Percentiles rank a stretch among this genome's conserved stretches.
These are phyloP conservation scores for Dothistroma pini DNA, from an alignment of 2,329 filamentous ascomycete genomes.

Conservation along the genomic window DNA sequence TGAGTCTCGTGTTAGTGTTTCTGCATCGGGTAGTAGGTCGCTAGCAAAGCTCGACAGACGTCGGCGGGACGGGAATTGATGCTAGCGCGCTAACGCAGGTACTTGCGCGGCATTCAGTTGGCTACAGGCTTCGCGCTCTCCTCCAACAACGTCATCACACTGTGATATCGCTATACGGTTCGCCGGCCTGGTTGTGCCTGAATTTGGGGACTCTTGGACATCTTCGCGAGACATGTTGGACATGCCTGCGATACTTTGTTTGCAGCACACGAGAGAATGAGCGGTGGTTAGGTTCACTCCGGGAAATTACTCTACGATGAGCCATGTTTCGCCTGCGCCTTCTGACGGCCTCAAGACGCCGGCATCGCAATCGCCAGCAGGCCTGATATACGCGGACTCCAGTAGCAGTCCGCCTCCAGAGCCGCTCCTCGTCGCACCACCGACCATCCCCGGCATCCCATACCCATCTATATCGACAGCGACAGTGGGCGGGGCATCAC, in stretches of 20 bases:
- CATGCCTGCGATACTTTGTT: not conserved
- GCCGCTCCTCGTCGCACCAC: conserved; percentile 32
- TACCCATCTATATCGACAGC: conserved; percentile 13
- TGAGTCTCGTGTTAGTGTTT: not conserved
- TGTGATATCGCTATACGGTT: not conserved
- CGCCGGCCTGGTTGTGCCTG: not conserved
- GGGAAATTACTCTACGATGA: conserved; percentile 5
- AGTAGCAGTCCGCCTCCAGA: conserved; percentile 33
- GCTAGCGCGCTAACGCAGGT: not conserved
- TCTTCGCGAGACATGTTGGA: not conserved
- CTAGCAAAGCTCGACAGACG: not conserved
- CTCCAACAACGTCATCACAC: not conserved
- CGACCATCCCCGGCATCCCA: conserved; percentile 15
- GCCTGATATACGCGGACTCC: conserved; percentile 21
- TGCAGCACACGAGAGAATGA: not conserved
- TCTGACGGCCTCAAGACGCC: conserved; percentile 21
- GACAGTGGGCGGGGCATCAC: conserved; percentile 19
- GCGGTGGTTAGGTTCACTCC: conserved; percentile 3
- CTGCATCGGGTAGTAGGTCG: not conserved
- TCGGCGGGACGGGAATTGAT: not conserved
- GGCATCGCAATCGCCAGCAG: conserved; percentile 16
- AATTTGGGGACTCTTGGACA: not conserved
- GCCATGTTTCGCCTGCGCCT: conserved; percentile 24
- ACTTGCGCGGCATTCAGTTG: not conserved
- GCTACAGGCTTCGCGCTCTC: not conserved